These are phyloP conservation scores for Celoporthe dispersa DNA, from an alignment of 2,329 filamentous ascomycete species.

Conservation along the genomic window DNA sequence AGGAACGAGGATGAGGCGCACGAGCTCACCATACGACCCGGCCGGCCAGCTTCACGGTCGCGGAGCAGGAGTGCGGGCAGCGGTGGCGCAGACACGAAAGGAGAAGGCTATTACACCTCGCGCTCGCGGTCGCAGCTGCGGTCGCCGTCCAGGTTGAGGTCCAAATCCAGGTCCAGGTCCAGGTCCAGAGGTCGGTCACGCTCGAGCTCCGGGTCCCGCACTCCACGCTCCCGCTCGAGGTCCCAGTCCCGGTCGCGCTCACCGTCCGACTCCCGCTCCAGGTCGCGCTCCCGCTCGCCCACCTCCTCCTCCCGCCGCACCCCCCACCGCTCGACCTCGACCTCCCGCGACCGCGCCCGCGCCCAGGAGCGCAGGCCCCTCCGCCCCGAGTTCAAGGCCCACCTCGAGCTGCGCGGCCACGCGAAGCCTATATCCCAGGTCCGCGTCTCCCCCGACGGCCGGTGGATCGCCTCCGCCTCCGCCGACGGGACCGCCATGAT, in stretches of 20 bases:
- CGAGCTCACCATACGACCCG: constrained; percentile 36
- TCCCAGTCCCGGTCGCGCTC: constrained; percentile 33
- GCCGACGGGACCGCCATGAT: constrained; percentile 91
- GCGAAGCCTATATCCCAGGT: constrained; percentile 79
- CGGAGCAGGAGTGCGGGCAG: constrained; percentile 31
- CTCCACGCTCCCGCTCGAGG: constrained; percentile 34
- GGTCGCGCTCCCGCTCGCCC: constrained; percentile 39
- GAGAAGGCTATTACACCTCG: constrained; percentile 30
- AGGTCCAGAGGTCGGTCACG: constrained; percentile 34
- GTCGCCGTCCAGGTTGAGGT: constrained; percentile 32
- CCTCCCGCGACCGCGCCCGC: constrained; percentile 28
- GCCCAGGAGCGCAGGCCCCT: constrained; percentile 52
- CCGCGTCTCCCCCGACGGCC: constrained; percentile 87
- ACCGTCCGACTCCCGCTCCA: constrained; percentile 12
- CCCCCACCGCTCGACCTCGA: constrained; percentile 27
- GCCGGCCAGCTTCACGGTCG: constrained; percentile 32
- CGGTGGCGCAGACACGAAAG: constrained; percentile 16
- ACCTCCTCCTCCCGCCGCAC: constrained; percentile 33
- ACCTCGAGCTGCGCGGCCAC: constrained; percentile 77
- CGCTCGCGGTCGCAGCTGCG: constrained; percentile 34
- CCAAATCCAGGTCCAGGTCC: constrained; percentile 31
- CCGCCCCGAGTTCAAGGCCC: constrained; percentile 69
- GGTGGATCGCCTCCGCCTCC: constrained; percentile 87
- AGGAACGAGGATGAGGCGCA: constrained; percentile 21
- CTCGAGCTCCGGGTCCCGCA: constrained; percentile 33